Conservation (phyloP, 2,329 filamentous ascomycete genomes). For the Colletotrichum lupini region DNA sequence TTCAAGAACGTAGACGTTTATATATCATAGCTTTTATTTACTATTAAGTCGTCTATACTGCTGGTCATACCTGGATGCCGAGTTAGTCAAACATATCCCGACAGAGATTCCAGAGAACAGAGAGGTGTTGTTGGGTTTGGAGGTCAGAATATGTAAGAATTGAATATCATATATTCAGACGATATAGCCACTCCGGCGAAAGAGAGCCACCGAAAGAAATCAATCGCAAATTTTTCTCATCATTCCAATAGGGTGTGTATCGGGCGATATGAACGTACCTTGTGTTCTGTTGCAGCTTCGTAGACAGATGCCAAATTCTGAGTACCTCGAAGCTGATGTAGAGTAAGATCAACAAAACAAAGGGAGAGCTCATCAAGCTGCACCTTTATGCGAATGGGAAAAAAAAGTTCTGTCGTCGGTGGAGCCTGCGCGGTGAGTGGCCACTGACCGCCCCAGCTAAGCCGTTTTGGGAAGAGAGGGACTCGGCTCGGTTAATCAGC, state of each 20-base stretch:
- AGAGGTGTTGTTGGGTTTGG: constrained; percentile 35
- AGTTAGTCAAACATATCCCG: background rate
- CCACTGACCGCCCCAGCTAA: constrained; percentile 13
- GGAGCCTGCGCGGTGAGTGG: constrained; percentile 8
- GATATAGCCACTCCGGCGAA: constrained; percentile 89
- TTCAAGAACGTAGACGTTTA: background rate
- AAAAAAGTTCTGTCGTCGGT: constrained; percentile 28
- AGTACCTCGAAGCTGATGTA: constrained; percentile 15
- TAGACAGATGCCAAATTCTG: background rate
- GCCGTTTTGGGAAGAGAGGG: background rate
- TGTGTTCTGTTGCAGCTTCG: background rate
- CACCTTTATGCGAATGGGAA: constrained; percentile 3
- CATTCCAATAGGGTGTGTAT: constrained; percentile 58
- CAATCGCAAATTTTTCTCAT: constrained; percentile 99
- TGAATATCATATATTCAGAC: constrained; percentile 84
- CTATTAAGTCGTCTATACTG: no score
- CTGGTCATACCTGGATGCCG: background rate
- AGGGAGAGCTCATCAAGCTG: background rate
- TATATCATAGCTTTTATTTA: no score
- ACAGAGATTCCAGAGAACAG: background rate
- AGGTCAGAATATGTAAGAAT: constrained; percentile 99
- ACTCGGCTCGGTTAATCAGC: constrained; percentile 26
- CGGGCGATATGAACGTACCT: constrained; percentile 39
- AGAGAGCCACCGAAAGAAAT: constrained; percentile 85
- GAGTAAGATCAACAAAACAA: background rate